Evolutionary conservation across 345 rosid genomes (phyloP), one percentile per base, ranked within the genome.

Genomic region (Luvunga scandens): DNA sequence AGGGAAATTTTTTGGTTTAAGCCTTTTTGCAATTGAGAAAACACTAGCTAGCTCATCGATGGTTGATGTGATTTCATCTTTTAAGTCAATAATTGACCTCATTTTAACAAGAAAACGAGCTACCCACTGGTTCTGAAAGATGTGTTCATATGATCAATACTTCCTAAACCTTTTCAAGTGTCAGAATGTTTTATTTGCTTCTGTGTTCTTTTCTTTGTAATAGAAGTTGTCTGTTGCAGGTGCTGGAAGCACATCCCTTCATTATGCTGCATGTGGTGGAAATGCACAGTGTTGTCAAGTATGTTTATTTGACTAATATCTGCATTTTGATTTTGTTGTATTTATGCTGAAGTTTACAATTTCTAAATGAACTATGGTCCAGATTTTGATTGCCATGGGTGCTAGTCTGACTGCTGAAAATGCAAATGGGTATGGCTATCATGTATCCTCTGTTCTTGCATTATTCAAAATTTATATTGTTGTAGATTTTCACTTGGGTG

Each of bases 231-330:
- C 74, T 59, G 34, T 16, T 89, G 70, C 88, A 95, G 98, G 99
- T 75, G 91, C 99, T 36, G 98, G 97, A 81, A 96, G 99, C 89
- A 88, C 97, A 25, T 80, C 97, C 64, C 95, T 96, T 25, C 99
- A 96, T 81, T 96, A 96, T 80, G 99, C 97, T 83, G 97, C 99
- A 33, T 96, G 99, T 86, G 99, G 98, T 57, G 99, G 99, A 83
- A 96, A 89, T 85, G 83, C 83, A 39, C 95, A 91, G 57, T 96
- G 98, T 77, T 96, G 98, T 80, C 94, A 94, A 90, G 99, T 95
- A 87, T 48, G 82, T 77, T 75, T 72, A 50, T 76, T 60, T 78
- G 63, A 69, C 30, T 36, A 38, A 76, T 21, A 48, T 73, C 57
- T 36, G 39, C 80, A 65, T 75, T 53, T 64, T 13, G 48, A 57